Base-by-base conservation (phyloP, 2,329 filamentous ascomycete genomes). In the Sarocladium kiliense region DNA sequence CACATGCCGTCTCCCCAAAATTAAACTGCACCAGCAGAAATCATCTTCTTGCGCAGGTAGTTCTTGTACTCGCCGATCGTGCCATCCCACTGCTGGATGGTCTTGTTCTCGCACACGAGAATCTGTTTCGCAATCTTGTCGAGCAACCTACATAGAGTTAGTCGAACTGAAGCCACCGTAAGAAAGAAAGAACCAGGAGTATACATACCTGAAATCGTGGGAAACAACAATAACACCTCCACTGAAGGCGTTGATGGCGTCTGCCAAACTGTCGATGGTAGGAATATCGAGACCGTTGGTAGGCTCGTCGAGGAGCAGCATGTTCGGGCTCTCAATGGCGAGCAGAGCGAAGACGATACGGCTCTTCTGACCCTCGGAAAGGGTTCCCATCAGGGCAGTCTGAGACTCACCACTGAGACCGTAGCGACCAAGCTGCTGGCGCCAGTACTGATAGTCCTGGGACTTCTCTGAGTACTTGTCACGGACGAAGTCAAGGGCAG, bases 111-210 rank as follows among this genome's bases (percentile, higher is more conserved):
- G 76, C 95, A 99, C 56, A 99, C 94, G 77, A 99, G 86, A 74
- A 99, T 99, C 74, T 99, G 91, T 83, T 99, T 99, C 65, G 94
- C 94, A 72, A 99, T 97, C 82, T 96, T 97, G 84, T 99, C 94
- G 62, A 99, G 86, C 67, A 99, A 80, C 80, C 93, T 95, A 56
- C 3, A 14, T 5, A 26, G 26, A 1, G 25, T 37, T 34, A 39
- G 26, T 49, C 18, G 16, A 36, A 56, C 36, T n/a, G n/a, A n/a
- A n/a, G n/a, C n/a, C n/a, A n/a, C n/a, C n/a, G n/a, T n/a, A n/a
- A n/a, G n/a, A n/a, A n/a, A n/a, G n/a, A n/a, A n/a, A n/a, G 2
- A 27, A 16, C 18, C 2, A 21, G 55, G 30, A 32, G 9, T 18
- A 6, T 55, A 66, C 86, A 71, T 84, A 95, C 91, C 91, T 88